A percentile compares a stretch with the other conserved stretches of the same genome.
Conservation (phyloP, 148 eudicot genomes). For the Nyssa sinensis region DNA sequence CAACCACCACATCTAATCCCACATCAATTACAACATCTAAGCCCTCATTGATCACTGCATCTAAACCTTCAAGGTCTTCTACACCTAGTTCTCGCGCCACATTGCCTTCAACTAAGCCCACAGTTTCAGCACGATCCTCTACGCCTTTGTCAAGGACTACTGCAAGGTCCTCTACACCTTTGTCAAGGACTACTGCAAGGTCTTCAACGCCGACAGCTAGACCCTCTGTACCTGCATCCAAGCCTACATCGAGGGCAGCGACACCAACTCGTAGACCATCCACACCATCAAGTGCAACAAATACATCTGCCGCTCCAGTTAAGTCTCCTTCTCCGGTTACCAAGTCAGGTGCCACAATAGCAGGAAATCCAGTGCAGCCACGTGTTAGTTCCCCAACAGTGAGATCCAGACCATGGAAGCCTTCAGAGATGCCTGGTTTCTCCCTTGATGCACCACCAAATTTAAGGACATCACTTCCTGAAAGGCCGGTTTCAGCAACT, state of each 20-base stretch:
- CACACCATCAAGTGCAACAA: constrained; percentile 1
- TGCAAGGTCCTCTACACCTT: constrained; percentile 35
- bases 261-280: constrained; percentile 35
- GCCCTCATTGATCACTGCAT: constrained; percentile 11
- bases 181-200: constrained; percentile 20
- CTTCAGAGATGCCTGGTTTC: constrained; percentile 22
- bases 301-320: constrained; percentile 13
- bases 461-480: constrained; percentile 23
- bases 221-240: constrained; percentile 25
- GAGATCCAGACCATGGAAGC: constrained; percentile 32
- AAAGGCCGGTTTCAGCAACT: constrained; percentile 45
- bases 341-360: constrained; percentile 16
- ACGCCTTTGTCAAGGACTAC: constrained; percentile 29
- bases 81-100: constrained; percentile 34
- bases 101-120: constrained; percentile 17
- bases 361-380: constrained; percentile 23
- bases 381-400: constrained; percentile 40
- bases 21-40: constrained; percentile 26
- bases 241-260: constrained; percentile 32
- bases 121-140: constrained; percentile 30
- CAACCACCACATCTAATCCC: constrained; percentile 43
- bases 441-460: constrained; percentile 20
- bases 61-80: constrained; percentile 20
- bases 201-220: constrained; percentile 37
- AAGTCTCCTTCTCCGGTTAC: constrained; percentile 27